These are phyloP conservation scores for Boletus coccyginus DNA, from an alignment of 768 basidiomycete species.

Conservation along the genomic window DNA sequence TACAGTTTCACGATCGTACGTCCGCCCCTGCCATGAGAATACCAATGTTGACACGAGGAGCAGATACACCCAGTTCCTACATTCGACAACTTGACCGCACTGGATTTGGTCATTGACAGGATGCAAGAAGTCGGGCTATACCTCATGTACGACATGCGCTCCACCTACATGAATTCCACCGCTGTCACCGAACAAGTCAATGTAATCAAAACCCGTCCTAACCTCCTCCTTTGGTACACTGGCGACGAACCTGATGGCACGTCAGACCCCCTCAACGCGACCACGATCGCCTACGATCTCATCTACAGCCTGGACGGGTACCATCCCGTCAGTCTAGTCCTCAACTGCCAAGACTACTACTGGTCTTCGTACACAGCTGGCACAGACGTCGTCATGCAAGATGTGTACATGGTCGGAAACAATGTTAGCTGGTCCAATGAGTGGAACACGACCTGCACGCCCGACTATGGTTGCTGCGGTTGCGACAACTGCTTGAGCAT, in stretches of 20 bases:
- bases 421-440: slow-evolving; percentile 61
- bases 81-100: slow-evolving; percentile 56
- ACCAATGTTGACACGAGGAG: not conserved
- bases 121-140: slow-evolving; percentile 72
- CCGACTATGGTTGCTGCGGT: slow-evolving; percentile 71
- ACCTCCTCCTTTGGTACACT: slow-evolving; percentile 73
- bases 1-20: slow-evolving; percentile 32
- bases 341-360: slow-evolving; percentile 65
- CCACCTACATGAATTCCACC: slow-evolving; percentile 62
- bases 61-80: slow-evolving; percentile 71
- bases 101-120: slow-evolving; percentile 58
- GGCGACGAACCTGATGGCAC: slow-evolving; percentile 75
- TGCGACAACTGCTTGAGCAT: slow-evolving; percentile 57
- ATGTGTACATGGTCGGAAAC: slow-evolving; percentile 48
- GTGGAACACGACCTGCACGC: slow-evolving; percentile 63
- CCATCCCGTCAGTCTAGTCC: slow-evolving; percentile 63
- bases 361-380: slow-evolving; percentile 60
- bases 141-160: slow-evolving; percentile 84
- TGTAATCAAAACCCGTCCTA: slow-evolving; percentile 60
- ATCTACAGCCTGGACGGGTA: slow-evolving; percentile 64
- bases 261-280: slow-evolving; percentile 62
- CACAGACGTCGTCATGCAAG: slow-evolving; percentile 70
- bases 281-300: slow-evolving; percentile 44
- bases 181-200: slow-evolving; percentile 69
- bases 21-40: not conserved